phyloP scores from a whole-genome alignment of 1,139 yeast genomes.

The Pichia terricola region DNA sequence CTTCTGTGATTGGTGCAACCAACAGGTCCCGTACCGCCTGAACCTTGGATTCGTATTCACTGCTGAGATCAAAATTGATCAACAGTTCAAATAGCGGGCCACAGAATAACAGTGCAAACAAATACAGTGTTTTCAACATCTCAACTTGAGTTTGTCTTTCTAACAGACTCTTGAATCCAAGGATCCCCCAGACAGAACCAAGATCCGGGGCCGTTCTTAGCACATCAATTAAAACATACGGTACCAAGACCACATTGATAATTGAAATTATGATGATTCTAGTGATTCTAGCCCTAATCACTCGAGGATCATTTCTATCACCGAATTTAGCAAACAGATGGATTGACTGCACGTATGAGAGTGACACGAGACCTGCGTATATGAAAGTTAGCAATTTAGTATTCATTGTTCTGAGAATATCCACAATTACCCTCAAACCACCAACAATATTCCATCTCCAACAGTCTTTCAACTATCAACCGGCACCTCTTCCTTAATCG shows the following conservation, averaged over 20 bases:
- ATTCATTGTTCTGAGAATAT: too few relatives aligned
- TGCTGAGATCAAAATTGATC: constrained; percentile 25
- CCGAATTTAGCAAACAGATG: constrained; percentile 26
- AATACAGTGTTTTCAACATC: constrained; percentile 12
- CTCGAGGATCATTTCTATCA: constrained; percentile 34
- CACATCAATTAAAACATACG: constrained; percentile 17
- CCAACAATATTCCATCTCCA: too few relatives aligned
- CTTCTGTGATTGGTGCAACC: constrained; percentile 86
- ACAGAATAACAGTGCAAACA: constrained; percentile 27
- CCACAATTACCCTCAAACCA: too few relatives aligned
- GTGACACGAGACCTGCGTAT: constrained; percentile 23
- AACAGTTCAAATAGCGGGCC: constrained; percentile 47
- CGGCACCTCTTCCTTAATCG: too few relatives aligned
- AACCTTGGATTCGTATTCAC: constrained; percentile 12
- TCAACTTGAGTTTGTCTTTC: constrained; percentile 13
- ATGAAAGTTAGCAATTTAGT: constrained; percentile 1
- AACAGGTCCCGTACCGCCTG: constrained; percentile 41
- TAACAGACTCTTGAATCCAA: constrained; percentile 12
- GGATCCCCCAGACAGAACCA: constrained; percentile 1
- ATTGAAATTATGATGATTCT: constrained; percentile 23
- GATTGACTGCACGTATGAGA: constrained; percentile 35
- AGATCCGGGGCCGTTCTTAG: constrained; percentile 10
- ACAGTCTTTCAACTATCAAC: too few relatives aligned
- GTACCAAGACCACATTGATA: constrained; percentile 23
- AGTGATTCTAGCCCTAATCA: constrained; percentile 28